These are phyloP conservation scores for Sutorius eximius DNA, from an alignment of 1,284 basidiomycete genomes.

Conservation along the genomic window DNA sequence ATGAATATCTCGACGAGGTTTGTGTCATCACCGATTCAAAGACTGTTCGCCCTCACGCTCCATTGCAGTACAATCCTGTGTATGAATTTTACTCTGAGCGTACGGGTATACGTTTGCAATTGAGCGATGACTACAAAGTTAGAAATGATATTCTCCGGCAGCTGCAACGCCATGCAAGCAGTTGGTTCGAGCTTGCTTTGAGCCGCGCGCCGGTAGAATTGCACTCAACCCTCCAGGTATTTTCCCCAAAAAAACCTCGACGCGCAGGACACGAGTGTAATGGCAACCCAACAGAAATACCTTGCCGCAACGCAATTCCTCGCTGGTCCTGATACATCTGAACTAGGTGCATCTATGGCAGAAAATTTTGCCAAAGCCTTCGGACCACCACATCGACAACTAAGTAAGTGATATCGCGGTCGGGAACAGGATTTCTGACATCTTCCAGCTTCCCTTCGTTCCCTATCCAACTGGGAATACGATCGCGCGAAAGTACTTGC, in stretches of 20 bases:
- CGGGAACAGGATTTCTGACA: not conserved
- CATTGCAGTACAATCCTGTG: conserved; percentile 77
- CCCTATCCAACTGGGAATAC: conserved; percentile 58
- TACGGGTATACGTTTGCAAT: conserved; percentile 71
- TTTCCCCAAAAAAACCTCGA: conserved; percentile 9
- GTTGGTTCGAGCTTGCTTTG: conserved; percentile 86
- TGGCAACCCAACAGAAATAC: conserved; percentile 62
- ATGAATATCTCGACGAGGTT: conserved; percentile 91
- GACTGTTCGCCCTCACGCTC: conserved; percentile 4
- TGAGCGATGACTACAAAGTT: conserved; percentile 86
- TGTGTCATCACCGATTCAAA: conserved; percentile 18
- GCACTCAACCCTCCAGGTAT: conserved; percentile 86
- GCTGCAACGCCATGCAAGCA: conserved; percentile 71
- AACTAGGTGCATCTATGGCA: conserved; percentile 88
- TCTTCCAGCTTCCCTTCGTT: conserved; percentile 53
- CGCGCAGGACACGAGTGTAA: not conserved
- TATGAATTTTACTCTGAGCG: conserved; percentile 84
- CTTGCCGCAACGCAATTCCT: conserved; percentile 71
- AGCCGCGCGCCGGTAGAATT: conserved; percentile 89
- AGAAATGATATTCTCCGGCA: conserved; percentile 83
- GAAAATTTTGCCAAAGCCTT: conserved; percentile 81
- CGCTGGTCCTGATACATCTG: conserved; percentile 69
- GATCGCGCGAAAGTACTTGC: conserved; percentile 78
- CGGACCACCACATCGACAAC: conserved; percentile 76
- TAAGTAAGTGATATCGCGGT: conserved; percentile 49